A percentile compares a stretch with the other conserved stretches of the same genome.
Evolutionary conservation across 2,329 filamentous ascomycete genomes (phyloP).

Genomic region (Scedosporium boydii): DNA sequence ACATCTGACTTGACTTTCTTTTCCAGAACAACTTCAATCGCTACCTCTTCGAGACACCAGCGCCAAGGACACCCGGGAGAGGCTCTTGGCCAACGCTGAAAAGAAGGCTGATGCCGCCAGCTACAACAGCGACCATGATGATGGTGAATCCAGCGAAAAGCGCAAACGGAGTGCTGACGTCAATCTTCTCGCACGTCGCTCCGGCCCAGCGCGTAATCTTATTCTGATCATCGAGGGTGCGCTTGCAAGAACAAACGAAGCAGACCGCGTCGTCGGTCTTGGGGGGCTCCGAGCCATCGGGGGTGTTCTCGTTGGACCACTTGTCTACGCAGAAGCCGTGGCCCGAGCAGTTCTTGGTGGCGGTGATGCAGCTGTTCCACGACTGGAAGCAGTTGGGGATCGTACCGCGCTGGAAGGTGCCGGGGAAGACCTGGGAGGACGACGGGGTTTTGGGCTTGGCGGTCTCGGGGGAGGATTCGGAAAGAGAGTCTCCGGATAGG

Average conservation of each 20-base stretch:
- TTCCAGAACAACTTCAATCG: constrained; percentile 18
- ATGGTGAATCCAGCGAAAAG: constrained; percentile 70
- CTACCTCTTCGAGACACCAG: constrained; percentile 73
- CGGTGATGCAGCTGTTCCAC: constrained; percentile 54
- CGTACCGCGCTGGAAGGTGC: constrained; percentile 19
- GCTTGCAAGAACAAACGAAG: constrained; percentile 68
- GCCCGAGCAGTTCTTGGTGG: constrained; percentile 71
- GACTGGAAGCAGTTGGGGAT: constrained; percentile 69
- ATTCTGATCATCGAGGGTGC: constrained; percentile 42
- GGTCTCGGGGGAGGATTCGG: constrained; percentile 20
- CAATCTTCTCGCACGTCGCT: constrained; percentile 79
- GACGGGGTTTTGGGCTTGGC: constrained; percentile 14
- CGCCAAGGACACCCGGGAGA: constrained; percentile 90
- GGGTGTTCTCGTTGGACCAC: constrained; percentile 35
- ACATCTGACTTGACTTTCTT: not conserved
- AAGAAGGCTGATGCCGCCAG: constrained; percentile 66
- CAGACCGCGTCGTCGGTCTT: constrained; percentile 41
- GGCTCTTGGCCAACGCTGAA: constrained; percentile 79
- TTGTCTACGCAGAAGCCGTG: constrained; percentile 70
- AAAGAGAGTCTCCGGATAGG: constrained; percentile 21
- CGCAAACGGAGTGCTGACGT: constrained; percentile 84
- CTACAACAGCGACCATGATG: constrained; percentile 56
- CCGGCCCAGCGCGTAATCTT: constrained; percentile 75
- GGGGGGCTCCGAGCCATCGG: constrained; percentile 29
- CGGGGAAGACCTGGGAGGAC: constrained; percentile 14